Conservation (phyloP, 1,284 basidiomycete species). For the Austroboletus novae-zelandiae region DNA sequence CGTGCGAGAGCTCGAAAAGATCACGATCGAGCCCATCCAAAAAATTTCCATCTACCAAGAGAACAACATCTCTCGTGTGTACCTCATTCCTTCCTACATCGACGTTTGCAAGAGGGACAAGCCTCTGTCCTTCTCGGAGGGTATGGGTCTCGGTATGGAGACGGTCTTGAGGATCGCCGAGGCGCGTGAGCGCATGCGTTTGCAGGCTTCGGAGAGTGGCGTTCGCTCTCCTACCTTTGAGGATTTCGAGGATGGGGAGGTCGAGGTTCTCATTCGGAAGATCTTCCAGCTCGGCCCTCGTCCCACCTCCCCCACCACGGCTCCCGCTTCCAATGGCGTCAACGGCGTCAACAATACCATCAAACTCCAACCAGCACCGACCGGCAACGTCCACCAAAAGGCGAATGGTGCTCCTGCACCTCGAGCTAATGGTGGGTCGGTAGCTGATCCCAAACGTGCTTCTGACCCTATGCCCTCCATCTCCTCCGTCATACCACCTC, state of each 20-base stretch:
- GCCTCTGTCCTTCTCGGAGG: slow-evolving; percentile 46
- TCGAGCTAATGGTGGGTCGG: slow-evolving; percentile 32
- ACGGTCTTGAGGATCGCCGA: slow-evolving; percentile 46
- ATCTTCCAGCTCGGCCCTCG: slow-evolving; percentile 36
- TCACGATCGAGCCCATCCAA: slow-evolving; percentile 43
- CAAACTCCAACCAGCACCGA: slow-evolving; percentile 23
- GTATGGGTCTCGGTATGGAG: slow-evolving; percentile 46
- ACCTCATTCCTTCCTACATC: slow-evolving; percentile 47
- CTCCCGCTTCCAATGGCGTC: slow-evolving; percentile 5
- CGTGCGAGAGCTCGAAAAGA: slow-evolving; percentile 46
- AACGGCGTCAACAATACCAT: slow-evolving; percentile 10
- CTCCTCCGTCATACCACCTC: slow-evolving; percentile 9
- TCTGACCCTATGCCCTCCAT: slow-evolving; percentile 23
- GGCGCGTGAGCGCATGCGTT: slow-evolving; percentile 44
- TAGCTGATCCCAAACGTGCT: slow-evolving; percentile 23
- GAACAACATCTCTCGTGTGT: slow-evolving; percentile 43
- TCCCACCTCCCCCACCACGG: slow-evolving; percentile 22
- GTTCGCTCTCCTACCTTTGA: slow-evolving; percentile 36
- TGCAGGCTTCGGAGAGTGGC: slow-evolving; percentile 33
- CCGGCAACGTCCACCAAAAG: slow-evolving; percentile 18
- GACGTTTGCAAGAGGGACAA: slow-evolving; percentile 46
- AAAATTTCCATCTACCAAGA: slow-evolving; percentile 52
- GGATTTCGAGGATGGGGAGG: slow-evolving; percentile 37
- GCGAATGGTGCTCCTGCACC: slow-evolving; percentile 10
- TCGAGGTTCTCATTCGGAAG: slow-evolving; percentile 38